Base-by-base conservation (phyloP, 441 rosid species). In the Macaranga tanarius region DNA sequence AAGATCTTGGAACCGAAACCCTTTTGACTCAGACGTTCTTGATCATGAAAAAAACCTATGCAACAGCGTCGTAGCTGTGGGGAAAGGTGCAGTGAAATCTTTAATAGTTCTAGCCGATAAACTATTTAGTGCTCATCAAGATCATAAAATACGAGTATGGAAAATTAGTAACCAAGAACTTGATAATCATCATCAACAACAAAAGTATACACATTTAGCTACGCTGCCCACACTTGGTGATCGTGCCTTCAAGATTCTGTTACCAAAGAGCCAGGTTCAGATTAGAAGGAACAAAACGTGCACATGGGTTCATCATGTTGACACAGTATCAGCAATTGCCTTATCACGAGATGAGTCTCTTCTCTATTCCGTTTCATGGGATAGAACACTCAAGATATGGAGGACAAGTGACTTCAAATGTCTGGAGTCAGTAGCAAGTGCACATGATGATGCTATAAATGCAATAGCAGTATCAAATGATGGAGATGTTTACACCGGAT, bases 141-240 rank as follows among this genome's bases (percentile, higher is more conserved):
- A 94, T 76, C 90, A 92, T 56, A 94, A 92, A 86, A 94, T 94
- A 77, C 86, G 99, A 28, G 97, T 92, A 17, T 94, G 99, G 99
- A 92, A 78, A 82, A 86, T 90, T 70, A 85, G 71, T 59, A 67
- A 73, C 73, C 81, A 82, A 47, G 84, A 82, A 55, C 72, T 70
- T 58, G 73, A 75, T 73, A 68, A 64, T 70, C 84, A 83, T 64
- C 78, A 75, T 71, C 71, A 64, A 65, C 85, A 83, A 64, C 77
- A 73, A 11, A 87, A 75, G 62, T 90, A 85, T 62, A 72, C 88
- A 38, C 90, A 81, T 69, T 20, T 94, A 72, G 97, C 97, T 4
- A 94, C 99, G 19, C 72, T 94, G 65, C 99, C 99, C 5, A 94
- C 97, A 1, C 81, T 92, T 6, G 81, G 88, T 6, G 99, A 94